Percentiles rank a stretch among this genome's conserved stretches.
These are phyloP conservation scores for Takakia lepidozioides DNA, from an alignment of 225 moss, liverwort and hornwort genomes.

Conservation along the genomic window DNA sequence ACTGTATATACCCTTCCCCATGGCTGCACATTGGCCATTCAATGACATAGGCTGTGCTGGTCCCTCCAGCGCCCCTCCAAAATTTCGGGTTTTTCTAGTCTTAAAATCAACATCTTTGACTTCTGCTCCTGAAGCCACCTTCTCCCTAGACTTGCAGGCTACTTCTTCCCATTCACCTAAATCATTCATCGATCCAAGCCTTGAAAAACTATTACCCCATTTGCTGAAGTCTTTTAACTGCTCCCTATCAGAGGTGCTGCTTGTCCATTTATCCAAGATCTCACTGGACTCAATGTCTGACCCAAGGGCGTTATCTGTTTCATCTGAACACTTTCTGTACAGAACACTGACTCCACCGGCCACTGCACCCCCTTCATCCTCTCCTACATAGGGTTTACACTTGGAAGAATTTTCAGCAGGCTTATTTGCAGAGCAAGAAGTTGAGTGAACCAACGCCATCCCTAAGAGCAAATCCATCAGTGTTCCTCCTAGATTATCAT, in stretches of 20 bases:
- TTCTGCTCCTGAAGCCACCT: constrained; percentile 28
- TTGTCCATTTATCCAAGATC: constrained; percentile 61
- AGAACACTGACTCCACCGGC: constrained; percentile 47
- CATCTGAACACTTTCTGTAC: constrained; percentile 47
- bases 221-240: constrained; percentile 67
- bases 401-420: constrained; percentile 38
- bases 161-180: constrained; percentile 90
- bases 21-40: constrained; percentile 28
- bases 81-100: constrained; percentile 67
- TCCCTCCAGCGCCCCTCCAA: constrained; percentile 59
- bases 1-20: constrained; percentile 60
- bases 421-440: constrained; percentile 71
- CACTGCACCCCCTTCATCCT: constrained; percentile 54
- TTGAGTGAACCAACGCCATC: constrained; percentile 84
- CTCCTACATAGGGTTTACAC: constrained; percentile 62
- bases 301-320: constrained; percentile 47
- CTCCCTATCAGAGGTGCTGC: constrained; percentile 40
- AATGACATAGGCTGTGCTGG: constrained; percentile 25
- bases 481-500: constrained; percentile 74
- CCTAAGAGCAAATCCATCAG: constrained; percentile 95
- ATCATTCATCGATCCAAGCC: constrained; percentile 62
- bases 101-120: constrained; percentile 37
- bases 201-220: constrained; percentile 74
- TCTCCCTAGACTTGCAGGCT: constrained; percentile 64
- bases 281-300: constrained; percentile 58